phyloP scores from a whole-genome alignment of 2,329 filamentous ascomycete genomes.

The Didymella keratinophila region DNA sequence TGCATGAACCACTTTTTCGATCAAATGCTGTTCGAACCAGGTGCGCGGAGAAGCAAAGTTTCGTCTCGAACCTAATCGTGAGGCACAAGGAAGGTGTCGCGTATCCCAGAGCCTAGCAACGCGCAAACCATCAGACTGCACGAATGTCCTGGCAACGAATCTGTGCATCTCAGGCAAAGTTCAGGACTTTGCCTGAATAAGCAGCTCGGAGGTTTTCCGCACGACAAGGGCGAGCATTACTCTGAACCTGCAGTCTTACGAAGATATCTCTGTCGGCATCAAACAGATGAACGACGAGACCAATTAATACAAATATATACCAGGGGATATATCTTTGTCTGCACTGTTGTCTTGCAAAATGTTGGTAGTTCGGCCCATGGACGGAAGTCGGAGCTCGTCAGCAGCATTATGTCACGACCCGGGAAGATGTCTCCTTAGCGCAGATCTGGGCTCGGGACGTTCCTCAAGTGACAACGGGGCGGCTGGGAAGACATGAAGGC shows the following conservation, averaged over 20 bases:
- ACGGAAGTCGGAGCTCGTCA: conserved; percentile 7
- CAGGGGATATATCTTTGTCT: background rate
- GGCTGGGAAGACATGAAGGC: background rate
- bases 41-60: conserved; percentile 1
- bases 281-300: background rate
- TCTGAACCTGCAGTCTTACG: background rate
- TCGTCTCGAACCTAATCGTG: conserved; percentile 6
- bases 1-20: background rate
- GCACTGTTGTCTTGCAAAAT: background rate
- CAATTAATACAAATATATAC: background rate
- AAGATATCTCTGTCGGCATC: background rate
- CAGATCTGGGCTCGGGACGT: conserved; percentile 19
- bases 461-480: conserved; percentile 12
- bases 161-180: background rate
- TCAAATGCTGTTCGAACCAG: background rate
- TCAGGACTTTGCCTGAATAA: background rate
- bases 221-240: background rate
- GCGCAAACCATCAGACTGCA: background rate
- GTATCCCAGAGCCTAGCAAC: background rate
- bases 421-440: conserved; percentile 13
- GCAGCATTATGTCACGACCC: conserved; percentile 13
- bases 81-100: conserved; percentile 10
- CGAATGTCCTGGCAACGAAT: conserved; percentile 7
- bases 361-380: background rate
- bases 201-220: background rate